phyloP scores from a whole-genome alignment of 345 rosid species.

The Punica granatum region DNA sequence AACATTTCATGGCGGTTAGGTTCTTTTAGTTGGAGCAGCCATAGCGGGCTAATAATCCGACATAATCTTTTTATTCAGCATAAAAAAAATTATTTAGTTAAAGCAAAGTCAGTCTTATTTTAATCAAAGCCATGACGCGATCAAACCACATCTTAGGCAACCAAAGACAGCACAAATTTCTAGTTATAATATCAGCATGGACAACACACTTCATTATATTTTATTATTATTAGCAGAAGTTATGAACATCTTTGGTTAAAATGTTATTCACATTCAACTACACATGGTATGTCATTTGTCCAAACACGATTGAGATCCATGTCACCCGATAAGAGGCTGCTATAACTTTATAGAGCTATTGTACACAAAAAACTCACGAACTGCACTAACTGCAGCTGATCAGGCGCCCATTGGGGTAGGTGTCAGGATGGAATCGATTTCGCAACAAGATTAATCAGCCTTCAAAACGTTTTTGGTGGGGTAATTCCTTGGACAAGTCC shows the following conservation, averaged over 20 bases:
- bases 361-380: too few species aligned
- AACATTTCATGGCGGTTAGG: too few species aligned
- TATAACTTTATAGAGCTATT: too few species aligned
- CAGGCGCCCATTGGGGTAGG: slow-evolving; percentile 54
- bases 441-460: too few species aligned
- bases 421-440: slow-evolving; percentile 34
- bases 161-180: not conserved
- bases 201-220: not conserved
- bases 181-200: not conserved
- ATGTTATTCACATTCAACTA: not conserved
- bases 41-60: too few species aligned
- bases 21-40: too few species aligned
- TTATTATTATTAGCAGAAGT: not conserved
- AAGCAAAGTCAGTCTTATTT: not conserved
- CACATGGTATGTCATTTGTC: not conserved
- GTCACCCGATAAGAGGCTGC: not conserved
- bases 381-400: not conserved
- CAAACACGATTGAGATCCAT: too few species aligned
- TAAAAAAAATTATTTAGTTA: too few species aligned
- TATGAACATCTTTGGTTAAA: not conserved
- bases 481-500: too few species aligned
- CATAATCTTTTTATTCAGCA: too few species aligned
- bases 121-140: not conserved
- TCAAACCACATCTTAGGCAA: not conserved
- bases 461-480: too few species aligned